These are phyloP conservation scores for Schizochytrium sp. DNA, from an alignment of 108 stramenopile species.

Conservation along the genomic window DNA sequence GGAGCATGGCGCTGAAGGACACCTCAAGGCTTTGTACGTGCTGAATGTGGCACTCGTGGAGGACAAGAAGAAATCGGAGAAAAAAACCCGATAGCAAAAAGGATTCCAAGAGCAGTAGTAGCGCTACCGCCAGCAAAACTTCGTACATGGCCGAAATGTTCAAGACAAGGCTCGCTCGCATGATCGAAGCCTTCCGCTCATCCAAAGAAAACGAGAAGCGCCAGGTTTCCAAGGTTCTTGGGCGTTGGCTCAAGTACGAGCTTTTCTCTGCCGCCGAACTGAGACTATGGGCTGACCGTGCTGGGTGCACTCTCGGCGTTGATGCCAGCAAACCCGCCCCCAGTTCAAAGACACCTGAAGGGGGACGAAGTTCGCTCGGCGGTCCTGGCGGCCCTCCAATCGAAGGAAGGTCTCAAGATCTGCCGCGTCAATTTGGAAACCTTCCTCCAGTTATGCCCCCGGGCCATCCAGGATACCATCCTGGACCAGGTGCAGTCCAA, in stretches of 20 bases:
- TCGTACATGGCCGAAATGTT: conserved; percentile 58
- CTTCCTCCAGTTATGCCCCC: background rate
- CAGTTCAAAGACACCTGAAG: background rate
- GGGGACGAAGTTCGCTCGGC: background rate
- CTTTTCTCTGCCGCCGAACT: background rate
- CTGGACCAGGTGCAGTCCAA: background rate
- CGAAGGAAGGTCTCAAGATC: background rate
- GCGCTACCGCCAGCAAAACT: background rate
- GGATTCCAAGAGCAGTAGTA: background rate
- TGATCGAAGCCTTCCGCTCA: background rate
- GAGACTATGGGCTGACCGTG: background rate
- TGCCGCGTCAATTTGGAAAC: background rate
- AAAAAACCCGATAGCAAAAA: background rate
- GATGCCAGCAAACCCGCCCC: background rate
- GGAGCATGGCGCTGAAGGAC: background rate
- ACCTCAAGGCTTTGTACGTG: conserved; percentile 38
- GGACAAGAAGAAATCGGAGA: background rate
- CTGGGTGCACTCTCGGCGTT: background rate
- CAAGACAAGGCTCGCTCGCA: background rate
- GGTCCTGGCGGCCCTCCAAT: background rate
- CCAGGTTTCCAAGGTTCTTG: conserved; percentile 47
- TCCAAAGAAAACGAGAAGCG: background rate
- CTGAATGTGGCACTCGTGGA: conserved; percentile 12
- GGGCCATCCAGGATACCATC: background rate
- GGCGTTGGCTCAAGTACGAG: conserved; percentile 37